Evolutionary conservation across 2,329 filamentous ascomycete genomes (phyloP).

Genomic region (Leptosphaerulina australis): DNA sequence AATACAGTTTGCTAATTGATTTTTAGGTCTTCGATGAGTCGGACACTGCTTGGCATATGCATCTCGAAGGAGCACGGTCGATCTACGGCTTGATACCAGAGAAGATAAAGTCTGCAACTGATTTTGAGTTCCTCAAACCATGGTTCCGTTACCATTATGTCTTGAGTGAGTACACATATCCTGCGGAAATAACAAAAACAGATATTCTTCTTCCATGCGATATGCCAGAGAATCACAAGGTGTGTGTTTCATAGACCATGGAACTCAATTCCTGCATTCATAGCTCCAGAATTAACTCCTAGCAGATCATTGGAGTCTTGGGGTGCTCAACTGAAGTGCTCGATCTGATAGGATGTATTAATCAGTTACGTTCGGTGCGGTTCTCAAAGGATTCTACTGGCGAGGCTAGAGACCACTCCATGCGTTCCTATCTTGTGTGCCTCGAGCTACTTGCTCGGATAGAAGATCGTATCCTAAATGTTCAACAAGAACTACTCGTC

Average conservation of each 20-base stretch:
- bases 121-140: slow-evolving; percentile 50
- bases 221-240: neutral
- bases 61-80: slow-evolving; percentile 53
- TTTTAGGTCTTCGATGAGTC: slow-evolving; percentile 56
- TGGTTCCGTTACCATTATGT: slow-evolving; percentile 59
- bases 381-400: too few species aligned
- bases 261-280: too few species aligned
- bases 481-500: slow-evolving; percentile 34
- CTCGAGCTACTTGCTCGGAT: slow-evolving; percentile 3
- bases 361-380: slow-evolving; percentile 29
- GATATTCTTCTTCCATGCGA: slow-evolving; percentile 29
- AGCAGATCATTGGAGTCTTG: slow-evolving; percentile 55
- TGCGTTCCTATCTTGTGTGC: neutral
- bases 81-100: slow-evolving; percentile 40
- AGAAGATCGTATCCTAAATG: slow-evolving; percentile 27
- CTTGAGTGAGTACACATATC: slow-evolving; percentile 53
- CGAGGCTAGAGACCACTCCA: neutral
- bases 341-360: slow-evolving; percentile 53
- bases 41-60: slow-evolving; percentile 55
- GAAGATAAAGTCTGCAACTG: slow-evolving; percentile 29
- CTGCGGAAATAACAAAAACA: slow-evolving; percentile 32
- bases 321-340: slow-evolving; percentile 58
- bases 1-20: neutral
- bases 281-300: neutral
- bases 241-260: neutral